Evolutionary conservation across 2,329 filamentous ascomycete genomes (phyloP).

Genomic region (Monosporascus sp.): DNA sequence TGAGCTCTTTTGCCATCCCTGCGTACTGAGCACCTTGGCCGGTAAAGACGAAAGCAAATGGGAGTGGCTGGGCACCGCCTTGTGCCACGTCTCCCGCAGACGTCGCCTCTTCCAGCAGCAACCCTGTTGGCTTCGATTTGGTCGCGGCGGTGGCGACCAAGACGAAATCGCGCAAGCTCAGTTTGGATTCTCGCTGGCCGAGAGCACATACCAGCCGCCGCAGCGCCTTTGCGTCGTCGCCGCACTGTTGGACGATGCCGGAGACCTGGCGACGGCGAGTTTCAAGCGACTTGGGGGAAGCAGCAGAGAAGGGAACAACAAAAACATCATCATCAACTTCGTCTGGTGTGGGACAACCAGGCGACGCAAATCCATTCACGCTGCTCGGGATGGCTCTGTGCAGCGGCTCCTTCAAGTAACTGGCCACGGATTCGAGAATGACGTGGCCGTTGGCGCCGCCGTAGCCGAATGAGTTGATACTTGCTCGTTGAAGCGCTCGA

Average conservation of each 20-base stretch:
- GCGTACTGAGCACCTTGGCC: constrained; percentile 28
- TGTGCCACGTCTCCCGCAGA: no score
- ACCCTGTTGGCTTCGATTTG: not conserved
- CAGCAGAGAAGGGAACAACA: constrained; percentile 1
- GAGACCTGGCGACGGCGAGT: no score
- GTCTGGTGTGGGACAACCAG: no score
- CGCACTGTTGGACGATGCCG: no score
- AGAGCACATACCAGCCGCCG: no score
- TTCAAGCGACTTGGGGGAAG: not conserved
- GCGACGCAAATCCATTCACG: no score
- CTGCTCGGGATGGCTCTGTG: no score
- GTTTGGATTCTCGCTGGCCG: no score
- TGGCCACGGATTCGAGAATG: constrained; percentile 2
- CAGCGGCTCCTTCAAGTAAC: not conserved
- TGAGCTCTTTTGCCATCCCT: constrained; percentile 25
- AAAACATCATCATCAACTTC: not conserved
- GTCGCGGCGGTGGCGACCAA: not conserved
- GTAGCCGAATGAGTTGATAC: constrained; percentile 8
- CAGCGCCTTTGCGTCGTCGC: no score
- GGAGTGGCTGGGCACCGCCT: not conserved
- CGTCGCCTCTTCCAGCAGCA: not conserved
- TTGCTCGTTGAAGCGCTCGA: not conserved
- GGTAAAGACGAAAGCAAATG: constrained; percentile 15
- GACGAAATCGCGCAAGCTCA: not conserved
- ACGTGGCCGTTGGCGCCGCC: constrained; percentile 4